phyloP scores from a whole-genome alignment of 1,284 basidiomycete species.

The Calocybe gambosa region DNA sequence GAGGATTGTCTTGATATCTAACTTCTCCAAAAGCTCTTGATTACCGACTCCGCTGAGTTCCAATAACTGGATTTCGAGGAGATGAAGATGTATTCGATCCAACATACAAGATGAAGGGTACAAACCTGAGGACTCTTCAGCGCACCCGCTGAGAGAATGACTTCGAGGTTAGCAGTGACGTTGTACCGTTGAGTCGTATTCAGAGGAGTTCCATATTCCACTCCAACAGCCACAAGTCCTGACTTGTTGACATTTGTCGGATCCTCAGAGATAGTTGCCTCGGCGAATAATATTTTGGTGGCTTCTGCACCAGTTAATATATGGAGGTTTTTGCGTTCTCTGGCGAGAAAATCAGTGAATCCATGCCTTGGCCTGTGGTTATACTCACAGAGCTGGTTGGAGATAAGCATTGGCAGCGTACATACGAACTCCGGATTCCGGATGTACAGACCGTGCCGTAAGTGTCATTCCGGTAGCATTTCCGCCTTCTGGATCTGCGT shows the following conservation, averaged over 20 bases:
- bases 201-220: constrained; percentile 13
- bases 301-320: constrained; percentile 16
- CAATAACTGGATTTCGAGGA: constrained; percentile 2
- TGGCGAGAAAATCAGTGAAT: background rate
- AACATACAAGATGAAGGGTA: constrained; percentile 5
- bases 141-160: constrained; percentile 16
- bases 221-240: constrained; percentile 11
- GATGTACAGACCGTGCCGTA: constrained; percentile 10
- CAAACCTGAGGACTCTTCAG: constrained; percentile 9
- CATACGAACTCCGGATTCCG: constrained; percentile 5
- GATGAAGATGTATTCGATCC: background rate
- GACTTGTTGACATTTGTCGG: constrained; percentile 1
- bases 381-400: constrained; percentile 9
- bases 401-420: constrained; percentile 11
- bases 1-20: constrained; percentile 5
- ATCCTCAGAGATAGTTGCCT: constrained; percentile 2
- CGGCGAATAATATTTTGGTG: constrained; percentile 13
- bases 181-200: constrained; percentile 4
- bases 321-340: constrained; percentile 13
- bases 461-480: constrained; percentile 13
- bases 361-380: background rate
- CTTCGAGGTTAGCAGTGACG: constrained; percentile 14
- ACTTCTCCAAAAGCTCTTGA: background rate
- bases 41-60: constrained; percentile 10
- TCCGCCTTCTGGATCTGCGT: constrained; percentile 13